Evolutionary conservation across 805 yeast genomes (phyloP), one percentile per base, ranked within the genome.

Genomic region (Yamadazyma philogaea): DNA sequence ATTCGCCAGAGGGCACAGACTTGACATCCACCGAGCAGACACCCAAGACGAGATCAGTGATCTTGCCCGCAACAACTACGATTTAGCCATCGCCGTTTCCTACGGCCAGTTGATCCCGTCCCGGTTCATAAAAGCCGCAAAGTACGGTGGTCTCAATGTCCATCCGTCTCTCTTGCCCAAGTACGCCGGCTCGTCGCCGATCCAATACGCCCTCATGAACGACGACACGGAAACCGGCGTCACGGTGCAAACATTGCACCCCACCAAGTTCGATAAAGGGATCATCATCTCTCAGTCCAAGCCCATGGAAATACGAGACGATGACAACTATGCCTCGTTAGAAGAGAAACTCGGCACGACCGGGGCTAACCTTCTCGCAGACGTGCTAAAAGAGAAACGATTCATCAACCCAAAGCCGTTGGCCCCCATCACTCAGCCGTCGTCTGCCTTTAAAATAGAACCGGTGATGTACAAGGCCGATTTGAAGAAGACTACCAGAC

Each of bases 81-180:
- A 84, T 48, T 57, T 89, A 49, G 83, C 89, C 0, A 71, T 93
- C n/a, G 97, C 98, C 0, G 97, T 89, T 1, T 88, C 97, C 0
- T 93, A 81, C 59, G 99, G 98, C 0, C 72, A 72, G 39, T 66
- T 91, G 34, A 88, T 93, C 3, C 97, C 98, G 0, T 64, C 63
- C 0, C 44, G 59, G 1, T 78, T 88, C 49, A 60, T 93, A 1
- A 38, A 55, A 0, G 38, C 59, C 0, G 63, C 81, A 16, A 59
- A 60, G 10, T 78, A 60, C 54, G 88, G 90, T 3, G 95, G 97
- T 0, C 57, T 93, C 20, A 93, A 93, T 56, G 88, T 93, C 1
- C 99, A 93, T 59, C 99, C 99, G 0, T 88, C 96, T 0, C 59
- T 89, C 6, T 70, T 93, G 7, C 99, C 99, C 0, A 66, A 64